Evolutionary conservation across 352 stramenopile genomes (phyloP).

Genomic region (Elongisporangium senticosum): DNA sequence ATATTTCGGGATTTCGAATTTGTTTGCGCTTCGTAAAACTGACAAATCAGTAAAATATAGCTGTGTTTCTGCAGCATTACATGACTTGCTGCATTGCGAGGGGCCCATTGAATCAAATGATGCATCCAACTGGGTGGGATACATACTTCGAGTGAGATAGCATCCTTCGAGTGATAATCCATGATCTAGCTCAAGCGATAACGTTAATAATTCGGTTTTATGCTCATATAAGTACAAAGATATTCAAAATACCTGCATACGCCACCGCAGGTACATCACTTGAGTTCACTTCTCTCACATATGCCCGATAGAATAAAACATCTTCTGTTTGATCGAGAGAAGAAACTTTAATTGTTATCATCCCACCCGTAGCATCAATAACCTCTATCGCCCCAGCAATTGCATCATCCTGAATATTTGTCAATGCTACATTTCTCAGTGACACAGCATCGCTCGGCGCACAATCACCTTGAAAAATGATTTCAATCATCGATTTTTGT

Average conservation of each 20-base stretch:
- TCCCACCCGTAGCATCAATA: constrained; percentile 32
- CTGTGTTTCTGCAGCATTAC: constrained; percentile 22
- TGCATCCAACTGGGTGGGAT: constrained; percentile 8
- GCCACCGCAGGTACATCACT: constrained; percentile 5
- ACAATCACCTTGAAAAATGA: constrained; percentile 28
- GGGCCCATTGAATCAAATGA: constrained; percentile 4
- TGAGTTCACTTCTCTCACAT: constrained; percentile 12
- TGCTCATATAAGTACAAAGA: not conserved
- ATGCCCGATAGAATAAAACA: constrained; percentile 27
- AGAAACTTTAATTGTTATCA: constrained; percentile 22
- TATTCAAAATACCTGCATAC: constrained; percentile 28
- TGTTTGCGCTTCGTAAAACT: constrained; percentile 18
- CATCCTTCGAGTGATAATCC: constrained; percentile 31
- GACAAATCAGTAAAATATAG: constrained; percentile 21
- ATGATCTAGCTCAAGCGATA: constrained; percentile 15
- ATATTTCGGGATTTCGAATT: constrained; percentile 12
- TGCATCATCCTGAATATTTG: constrained; percentile 6
- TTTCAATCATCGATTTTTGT: constrained; percentile 15
- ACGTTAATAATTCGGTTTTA: not conserved
- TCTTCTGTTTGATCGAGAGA: constrained; percentile 2
- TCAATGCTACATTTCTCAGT: constrained; percentile 28
- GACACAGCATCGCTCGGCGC: constrained; percentile 24
- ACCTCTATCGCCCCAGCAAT: constrained; percentile 16
- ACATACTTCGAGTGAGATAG: constrained; percentile 15
- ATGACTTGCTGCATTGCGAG: constrained; percentile 20